A percentile compares a stretch with the other conserved stretches of the same genome.
Conservation (phyloP, 345 rosid species). For the Cochlearia excelsa region DNA sequence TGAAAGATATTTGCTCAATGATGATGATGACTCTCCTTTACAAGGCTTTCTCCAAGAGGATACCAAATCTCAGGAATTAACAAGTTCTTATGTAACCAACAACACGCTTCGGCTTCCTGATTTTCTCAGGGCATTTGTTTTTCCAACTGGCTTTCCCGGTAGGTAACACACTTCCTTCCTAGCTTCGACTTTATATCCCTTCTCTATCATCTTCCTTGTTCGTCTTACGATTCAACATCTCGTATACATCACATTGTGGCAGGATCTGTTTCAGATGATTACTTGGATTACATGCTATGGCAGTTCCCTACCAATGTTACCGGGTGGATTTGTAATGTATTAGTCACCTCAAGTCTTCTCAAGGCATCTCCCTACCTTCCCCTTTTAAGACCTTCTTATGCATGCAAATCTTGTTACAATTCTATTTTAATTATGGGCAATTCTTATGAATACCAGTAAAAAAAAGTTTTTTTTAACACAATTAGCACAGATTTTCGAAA, state of each 20-base stretch:
- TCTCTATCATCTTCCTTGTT: no score
- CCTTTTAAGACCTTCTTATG: slow-evolving; percentile 23
- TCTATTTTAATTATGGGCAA: not conserved
- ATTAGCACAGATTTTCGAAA: no score
- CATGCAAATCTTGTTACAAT: no score
- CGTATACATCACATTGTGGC: slow-evolving; percentile 22
- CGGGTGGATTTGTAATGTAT: slow-evolving; percentile 88
- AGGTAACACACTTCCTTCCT: not conserved
- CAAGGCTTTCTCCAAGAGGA: slow-evolving; percentile 44
- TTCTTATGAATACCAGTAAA: no score
- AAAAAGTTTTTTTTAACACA: no score
- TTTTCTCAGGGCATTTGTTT: slow-evolving; percentile 56
- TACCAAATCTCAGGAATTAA: slow-evolving; percentile 29
- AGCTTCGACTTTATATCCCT: no score
- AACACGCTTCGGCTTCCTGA: slow-evolving; percentile 60
- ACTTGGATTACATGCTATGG: slow-evolving; percentile 81
- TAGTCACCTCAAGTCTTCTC: slow-evolving; percentile 94
- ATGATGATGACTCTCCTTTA: slow-evolving; percentile 49
- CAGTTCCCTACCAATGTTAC: slow-evolving; percentile 95
- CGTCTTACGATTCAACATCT: not conserved
- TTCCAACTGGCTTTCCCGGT: slow-evolving; percentile 95
- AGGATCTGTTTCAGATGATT: slow-evolving; percentile 96
- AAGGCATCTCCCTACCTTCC: slow-evolving; percentile 50
- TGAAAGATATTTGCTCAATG: slow-evolving; percentile 54
- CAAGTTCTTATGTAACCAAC: not conserved